phyloP scores from a whole-genome alignment of 495 filamentous ascomycete species.

The Aspergillus hancockii region DNA sequence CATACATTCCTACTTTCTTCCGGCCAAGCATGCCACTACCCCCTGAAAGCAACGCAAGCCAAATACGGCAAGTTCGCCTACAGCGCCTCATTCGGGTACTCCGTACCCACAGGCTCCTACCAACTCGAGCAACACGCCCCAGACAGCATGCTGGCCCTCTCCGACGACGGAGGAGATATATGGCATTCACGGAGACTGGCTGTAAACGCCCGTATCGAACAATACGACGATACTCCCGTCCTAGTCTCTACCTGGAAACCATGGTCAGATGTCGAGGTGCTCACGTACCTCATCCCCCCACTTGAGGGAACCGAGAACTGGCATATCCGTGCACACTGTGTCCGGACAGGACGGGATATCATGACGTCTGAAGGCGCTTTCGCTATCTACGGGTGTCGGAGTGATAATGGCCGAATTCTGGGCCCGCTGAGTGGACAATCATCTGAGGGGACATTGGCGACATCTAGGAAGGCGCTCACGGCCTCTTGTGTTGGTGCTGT shows the following conservation, averaged over 20 bases:
- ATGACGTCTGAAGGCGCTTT: conserved; percentile 70
- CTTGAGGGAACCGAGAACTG: conserved; percentile 55
- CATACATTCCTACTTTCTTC: conserved; percentile 74
- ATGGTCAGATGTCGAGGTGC: conserved; percentile 63
- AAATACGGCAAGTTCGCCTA: conserved; percentile 84
- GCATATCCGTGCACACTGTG: conserved; percentile 66
- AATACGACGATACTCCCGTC: conserved; percentile 49
- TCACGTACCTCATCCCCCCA: conserved; percentile 65
- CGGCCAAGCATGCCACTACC: conserved; percentile 77
- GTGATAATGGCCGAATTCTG: conserved; percentile 58
- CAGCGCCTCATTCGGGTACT: conserved; percentile 72
- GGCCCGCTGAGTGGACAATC: conserved; percentile 49
- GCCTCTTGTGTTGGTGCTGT: conserved; percentile 67
- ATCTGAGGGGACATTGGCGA: conserved; percentile 57
- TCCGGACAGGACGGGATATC: conserved; percentile 59
- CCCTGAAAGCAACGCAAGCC: conserved; percentile 75
- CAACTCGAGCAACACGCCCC: conserved; percentile 74
- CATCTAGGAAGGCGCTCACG: conserved; percentile 56
- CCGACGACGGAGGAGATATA: conserved; percentile 74
- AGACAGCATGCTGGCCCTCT: conserved; percentile 72
- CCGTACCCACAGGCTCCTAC: conserved; percentile 73
- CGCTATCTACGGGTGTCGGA: conserved; percentile 65
- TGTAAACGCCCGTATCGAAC: conserved; percentile 56
- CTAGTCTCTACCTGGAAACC: conserved; percentile 68
- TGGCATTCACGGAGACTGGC: conserved; percentile 72